Percentiles rank a stretch among this genome's conserved stretches.
Evolutionary conservation across 495 filamentous ascomycete genomes (phyloP).

Genomic region (Penicillium robsamsonii): DNA sequence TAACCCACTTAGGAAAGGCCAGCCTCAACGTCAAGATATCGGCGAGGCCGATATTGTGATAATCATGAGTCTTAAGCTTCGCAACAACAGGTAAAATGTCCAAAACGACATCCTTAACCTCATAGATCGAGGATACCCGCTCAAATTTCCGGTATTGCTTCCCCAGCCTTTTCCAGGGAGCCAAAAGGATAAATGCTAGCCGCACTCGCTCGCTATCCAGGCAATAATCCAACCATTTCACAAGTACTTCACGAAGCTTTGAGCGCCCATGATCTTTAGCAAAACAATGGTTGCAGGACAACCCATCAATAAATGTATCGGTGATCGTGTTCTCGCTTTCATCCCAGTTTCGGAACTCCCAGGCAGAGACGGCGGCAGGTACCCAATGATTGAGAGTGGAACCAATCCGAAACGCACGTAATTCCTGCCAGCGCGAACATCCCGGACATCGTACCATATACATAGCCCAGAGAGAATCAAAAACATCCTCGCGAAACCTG

Average conservation of each 20-base stretch:
- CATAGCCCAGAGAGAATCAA: constrained; percentile 1
- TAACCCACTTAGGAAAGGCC: not conserved
- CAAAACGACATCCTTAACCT: not conserved
- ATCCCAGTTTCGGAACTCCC: not conserved
- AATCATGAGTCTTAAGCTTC: not conserved
- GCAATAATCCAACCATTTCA: not conserved
- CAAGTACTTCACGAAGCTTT: not conserved
- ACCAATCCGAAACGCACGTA: constrained; percentile 7
- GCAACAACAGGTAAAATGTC: not conserved
- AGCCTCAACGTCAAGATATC: not conserved
- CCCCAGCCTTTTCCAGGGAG: not conserved
- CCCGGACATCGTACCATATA: constrained; percentile 8
- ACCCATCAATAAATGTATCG: not conserved
- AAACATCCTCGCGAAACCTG: not conserved
- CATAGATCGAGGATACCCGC: no score
- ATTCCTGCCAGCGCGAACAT: constrained; percentile 10
- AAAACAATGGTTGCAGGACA: not conserved
- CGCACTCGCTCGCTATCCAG: not conserved
- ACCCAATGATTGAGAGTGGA: not conserved
- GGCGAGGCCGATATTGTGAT: not conserved
- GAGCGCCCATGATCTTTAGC: not conserved
- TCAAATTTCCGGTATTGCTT: not conserved
- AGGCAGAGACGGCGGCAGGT: not conserved
- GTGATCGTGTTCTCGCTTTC: not conserved
- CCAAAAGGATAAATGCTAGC: not conserved